phyloP scores from a whole-genome alignment of 1,284 basidiomycete species.

The Trichosporon sp. region DNA sequence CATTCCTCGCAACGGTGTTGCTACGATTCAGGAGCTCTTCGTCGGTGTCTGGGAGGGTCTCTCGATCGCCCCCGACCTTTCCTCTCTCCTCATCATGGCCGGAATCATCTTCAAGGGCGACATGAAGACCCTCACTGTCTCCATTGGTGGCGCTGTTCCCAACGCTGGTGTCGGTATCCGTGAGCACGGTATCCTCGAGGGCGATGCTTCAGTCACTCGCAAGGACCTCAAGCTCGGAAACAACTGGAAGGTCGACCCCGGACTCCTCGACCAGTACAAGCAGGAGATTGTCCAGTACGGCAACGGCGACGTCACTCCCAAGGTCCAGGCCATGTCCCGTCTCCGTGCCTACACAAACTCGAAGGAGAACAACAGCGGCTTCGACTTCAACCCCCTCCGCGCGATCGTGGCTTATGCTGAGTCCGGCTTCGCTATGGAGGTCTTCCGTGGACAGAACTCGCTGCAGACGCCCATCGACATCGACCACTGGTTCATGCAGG shows the following conservation, averaged over 20 bases:
- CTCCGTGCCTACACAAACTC: not conserved
- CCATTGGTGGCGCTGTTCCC: constrained; percentile 3
- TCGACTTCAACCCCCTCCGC: constrained; percentile 9
- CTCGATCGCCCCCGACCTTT: constrained; percentile 10
- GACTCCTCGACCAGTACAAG: constrained; percentile 1
- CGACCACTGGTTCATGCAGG: constrained; percentile 8
- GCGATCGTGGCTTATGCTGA: constrained; percentile 13
- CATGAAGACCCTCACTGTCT: constrained; percentile 3
- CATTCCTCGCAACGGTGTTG: constrained; percentile 30
- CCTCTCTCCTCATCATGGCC: not conserved
- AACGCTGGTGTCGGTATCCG: constrained; percentile 2
- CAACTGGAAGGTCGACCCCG: not conserved
- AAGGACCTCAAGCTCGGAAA: constrained; percentile 6
- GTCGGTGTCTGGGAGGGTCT: constrained; percentile 7
- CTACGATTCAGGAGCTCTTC: constrained; percentile 24
- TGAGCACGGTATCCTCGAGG: constrained; percentile 12
- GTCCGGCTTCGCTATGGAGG: constrained; percentile 10
- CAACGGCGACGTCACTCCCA: not conserved
- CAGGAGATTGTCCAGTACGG: constrained; percentile 1
- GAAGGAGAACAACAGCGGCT: constrained; percentile 1
- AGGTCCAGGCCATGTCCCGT: not conserved
- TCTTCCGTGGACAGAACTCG: constrained; percentile 3
- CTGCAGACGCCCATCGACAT: not conserved
- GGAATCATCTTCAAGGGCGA: constrained; percentile 9
- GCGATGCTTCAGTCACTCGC: constrained; percentile 12